Conservation (phyloP, 148 eudicot genomes). For the Rhododendron griersonianum region DNA sequence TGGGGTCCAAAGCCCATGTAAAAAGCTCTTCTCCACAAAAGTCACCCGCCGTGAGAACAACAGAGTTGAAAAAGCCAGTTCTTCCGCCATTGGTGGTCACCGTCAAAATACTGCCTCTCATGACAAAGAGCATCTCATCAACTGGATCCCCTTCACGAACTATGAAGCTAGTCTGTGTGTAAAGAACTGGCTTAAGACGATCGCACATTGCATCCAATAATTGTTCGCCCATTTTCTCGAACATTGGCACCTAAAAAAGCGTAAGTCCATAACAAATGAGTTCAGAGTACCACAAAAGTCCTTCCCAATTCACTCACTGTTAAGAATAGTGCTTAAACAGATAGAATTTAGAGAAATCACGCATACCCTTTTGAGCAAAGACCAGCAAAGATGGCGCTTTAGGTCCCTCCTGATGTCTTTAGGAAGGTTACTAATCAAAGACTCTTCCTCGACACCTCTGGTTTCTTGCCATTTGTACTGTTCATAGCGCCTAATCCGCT, state of each 20-base stretch:
- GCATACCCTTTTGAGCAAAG: constrained; percentile 52
- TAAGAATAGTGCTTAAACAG: not conserved
- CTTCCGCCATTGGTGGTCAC: constrained; percentile 80
- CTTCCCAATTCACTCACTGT: not conserved
- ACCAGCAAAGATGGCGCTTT: constrained; percentile 69
- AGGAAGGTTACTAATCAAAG: constrained; percentile 54
- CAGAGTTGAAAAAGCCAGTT: constrained; percentile 61
- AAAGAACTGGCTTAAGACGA: constrained; percentile 57
- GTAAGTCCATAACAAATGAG: not conserved
- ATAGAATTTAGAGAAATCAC: constrained; percentile 2
- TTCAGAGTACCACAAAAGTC: not conserved
- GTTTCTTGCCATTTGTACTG: constrained; percentile 75
- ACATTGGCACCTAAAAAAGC: constrained; percentile 61
- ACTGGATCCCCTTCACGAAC: constrained; percentile 73
- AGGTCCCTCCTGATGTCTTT: constrained; percentile 73
- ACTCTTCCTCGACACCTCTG: constrained; percentile 65
- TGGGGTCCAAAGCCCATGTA: constrained; percentile 75
- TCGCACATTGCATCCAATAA: constrained; percentile 66
- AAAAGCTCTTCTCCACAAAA: constrained; percentile 82
- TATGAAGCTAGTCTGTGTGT: constrained; percentile 51
- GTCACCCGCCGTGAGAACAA: constrained; percentile 46
- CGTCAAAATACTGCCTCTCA: constrained; percentile 53
- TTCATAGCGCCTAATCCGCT: constrained; percentile 53
- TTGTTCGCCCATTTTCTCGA: constrained; percentile 61
- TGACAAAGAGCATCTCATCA: constrained; percentile 67